phyloP scores from a whole-genome alignment of 306 rosid species.

The Vigna hirtella region DNA sequence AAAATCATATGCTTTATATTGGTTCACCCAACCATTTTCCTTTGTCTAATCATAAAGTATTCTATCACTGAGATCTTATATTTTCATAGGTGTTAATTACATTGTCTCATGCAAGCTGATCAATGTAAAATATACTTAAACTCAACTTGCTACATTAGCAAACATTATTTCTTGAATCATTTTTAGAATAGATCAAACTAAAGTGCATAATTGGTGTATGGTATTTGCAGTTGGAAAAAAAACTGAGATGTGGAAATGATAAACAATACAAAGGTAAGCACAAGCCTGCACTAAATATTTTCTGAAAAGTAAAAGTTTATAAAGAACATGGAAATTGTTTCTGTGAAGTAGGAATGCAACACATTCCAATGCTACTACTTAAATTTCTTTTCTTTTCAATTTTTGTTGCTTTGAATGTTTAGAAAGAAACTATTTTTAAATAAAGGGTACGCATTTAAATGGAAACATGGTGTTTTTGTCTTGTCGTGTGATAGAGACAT shows the following conservation, averaged over 20 bases:
- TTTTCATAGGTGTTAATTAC: background rate
- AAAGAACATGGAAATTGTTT: background rate
- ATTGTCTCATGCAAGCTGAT: background rate
- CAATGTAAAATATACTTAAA: background rate
- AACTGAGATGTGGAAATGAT: background rate
- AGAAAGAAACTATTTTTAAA: background rate
- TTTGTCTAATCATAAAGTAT: background rate
- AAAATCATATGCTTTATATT: background rate
- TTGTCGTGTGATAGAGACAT: constrained; percentile 4
- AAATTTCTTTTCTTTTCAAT: background rate
- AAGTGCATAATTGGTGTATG: background rate
- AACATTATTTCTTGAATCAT: background rate
- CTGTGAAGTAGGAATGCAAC: background rate
- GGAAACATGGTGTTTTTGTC: background rate
- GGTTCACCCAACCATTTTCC: constrained; percentile 5
- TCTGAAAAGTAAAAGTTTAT: background rate
- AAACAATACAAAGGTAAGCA: background rate
- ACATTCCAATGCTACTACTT: background rate
- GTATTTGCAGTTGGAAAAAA: background rate
- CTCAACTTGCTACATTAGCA: background rate
- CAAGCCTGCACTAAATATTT: background rate
- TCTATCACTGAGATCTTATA: background rate
- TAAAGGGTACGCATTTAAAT: background rate
- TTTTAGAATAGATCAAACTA: background rate
- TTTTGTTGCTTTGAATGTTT: background rate